These are phyloP conservation scores for Fusarium annulatum DNA, from an alignment of 2,329 filamentous ascomycete species.

Conservation along the genomic window DNA sequence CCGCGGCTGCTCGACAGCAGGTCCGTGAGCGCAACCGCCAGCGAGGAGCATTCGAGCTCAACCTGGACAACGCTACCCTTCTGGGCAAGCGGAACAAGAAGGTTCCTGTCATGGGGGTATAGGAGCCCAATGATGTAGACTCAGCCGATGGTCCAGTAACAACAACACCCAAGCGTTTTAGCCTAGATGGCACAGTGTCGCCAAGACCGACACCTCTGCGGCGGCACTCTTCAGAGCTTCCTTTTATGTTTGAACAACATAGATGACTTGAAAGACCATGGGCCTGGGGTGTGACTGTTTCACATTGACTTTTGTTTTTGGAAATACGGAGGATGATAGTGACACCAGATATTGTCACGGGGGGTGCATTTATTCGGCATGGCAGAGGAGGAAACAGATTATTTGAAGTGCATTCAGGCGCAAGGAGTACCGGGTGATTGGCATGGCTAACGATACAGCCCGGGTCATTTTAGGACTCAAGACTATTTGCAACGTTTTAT, in stretches of 20 bases:
- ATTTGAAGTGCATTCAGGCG: slow-evolving; percentile 40
- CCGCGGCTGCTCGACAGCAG: slow-evolving; percentile 84
- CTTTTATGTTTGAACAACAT: slow-evolving; percentile 28
- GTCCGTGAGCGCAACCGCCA: slow-evolving; percentile 74
- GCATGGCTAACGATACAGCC: slow-evolving; percentile 14
- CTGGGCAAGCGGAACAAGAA: slow-evolving; percentile 76
- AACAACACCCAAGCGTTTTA: slow-evolving; percentile 6
- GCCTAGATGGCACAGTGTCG: slow-evolving; percentile 29
- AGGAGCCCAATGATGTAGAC: slow-evolving; percentile 37
- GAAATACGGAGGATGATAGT: slow-evolving; percentile 6
- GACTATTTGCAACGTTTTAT: slow-evolving; percentile 36
- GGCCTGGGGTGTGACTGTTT: slow-evolving; percentile 4
- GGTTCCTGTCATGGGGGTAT: slow-evolving; percentile 58
- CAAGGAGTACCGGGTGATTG: slow-evolving; percentile 43
- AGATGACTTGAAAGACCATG: slow-evolving; percentile 14
- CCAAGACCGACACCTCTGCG: slow-evolving; percentile 12
- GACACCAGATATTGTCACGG: not conserved
- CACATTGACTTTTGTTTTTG: slow-evolving; percentile 20
- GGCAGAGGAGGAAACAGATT: slow-evolving; percentile 8
- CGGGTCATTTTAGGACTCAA: slow-evolving; percentile 24
- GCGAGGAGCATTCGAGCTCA: slow-evolving; percentile 91
- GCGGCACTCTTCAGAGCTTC: slow-evolving; percentile 30
- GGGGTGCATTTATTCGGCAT: slow-evolving; percentile 1
- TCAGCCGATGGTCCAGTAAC: slow-evolving; percentile 1
- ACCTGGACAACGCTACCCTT: slow-evolving; percentile 88